Evolutionary conservation across 805 yeast species (phyloP), one percentile per base, ranked within the genome.

Genomic region (Diddensiella santjacobensis): DNA sequence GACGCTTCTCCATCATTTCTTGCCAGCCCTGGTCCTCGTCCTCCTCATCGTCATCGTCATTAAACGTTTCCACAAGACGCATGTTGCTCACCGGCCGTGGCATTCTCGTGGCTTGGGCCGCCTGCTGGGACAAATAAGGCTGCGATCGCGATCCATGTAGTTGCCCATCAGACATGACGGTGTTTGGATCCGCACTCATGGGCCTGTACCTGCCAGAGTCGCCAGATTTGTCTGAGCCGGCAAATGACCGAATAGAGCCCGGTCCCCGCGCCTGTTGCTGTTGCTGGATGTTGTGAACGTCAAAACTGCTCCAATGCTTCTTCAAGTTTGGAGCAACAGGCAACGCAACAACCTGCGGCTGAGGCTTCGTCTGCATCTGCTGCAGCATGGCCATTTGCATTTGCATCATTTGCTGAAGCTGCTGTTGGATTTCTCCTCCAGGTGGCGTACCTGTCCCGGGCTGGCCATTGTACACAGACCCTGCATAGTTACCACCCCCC

Each of bases 321-420:
- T 45, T 49, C 23, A 45, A 24, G 18, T n/a, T 20, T n/a, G 33
- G 33, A 11, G 44, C 22, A n/a, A n/a, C n/a, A n/a, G 31, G 8
- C 31, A 13, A 13, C 13, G 8, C 11, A 26, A 13, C 31, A 26
- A 26, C 8, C 36, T 17, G 42, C 10, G 31, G 36, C n/a, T n/a
- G 37, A 11, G 45, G 49, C 43, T 41, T 8, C 19, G 40, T 43
- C 36, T 54, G 53, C 50, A 57, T 54, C 40, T 57, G 58, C 24
- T 56, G 52, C 19, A 59, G 55, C 54, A 64, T 52, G 44, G 58
- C 63, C 47, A 57, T 49, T 48, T 65, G 67, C 59, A 65, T 56
- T 41, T 60, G 61, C 54, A 62, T 58, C 52, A 64, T 54, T 43
- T 62, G 66, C 46, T 59, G 62, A 52, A 63, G 57, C 51, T 65